Evolutionary conservation across 345 rosid genomes (phyloP), one percentile per base, ranked within the genome.

Genomic region (Bruguiera gymnorhiza): DNA sequence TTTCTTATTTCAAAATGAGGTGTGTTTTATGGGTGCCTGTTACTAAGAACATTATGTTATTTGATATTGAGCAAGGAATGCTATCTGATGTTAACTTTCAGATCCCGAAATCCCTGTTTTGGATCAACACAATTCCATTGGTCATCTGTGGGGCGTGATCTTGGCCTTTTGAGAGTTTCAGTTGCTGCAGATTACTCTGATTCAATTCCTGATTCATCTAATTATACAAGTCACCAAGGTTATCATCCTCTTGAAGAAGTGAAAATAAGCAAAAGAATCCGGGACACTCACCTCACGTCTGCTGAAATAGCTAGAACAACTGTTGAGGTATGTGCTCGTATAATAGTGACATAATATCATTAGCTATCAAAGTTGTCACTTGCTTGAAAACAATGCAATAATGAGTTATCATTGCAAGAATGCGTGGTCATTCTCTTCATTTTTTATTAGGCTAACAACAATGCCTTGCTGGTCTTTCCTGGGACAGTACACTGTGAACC

Each of bases 161-260:
- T 78, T 65, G 81, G 87, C 79, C 88, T 72, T 68, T 82, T 86
- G 37, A 94, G 88, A 81, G 93, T 86, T 77, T 85, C 93, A 15
- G 98, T 94, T 80, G 97, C 97, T 70, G 98, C 97, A n/a, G 96
- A 94, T 83, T 94, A 87, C 77, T 83, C 97, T 13, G 98, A 91
- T 81, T 94, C 95, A 21, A 88, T 89, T 77, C 90, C 97, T 11
- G 93, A 94, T 72, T 89, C 98, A 56, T 85, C 97, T 77, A 84
- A 82, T 79, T 84, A 82, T 77, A 65, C 66, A 59, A 79, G 74
- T 62, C 59, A 77, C 56, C 76, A 65, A 66, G 93, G 96, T 32
- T 94, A 89, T 76, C 98, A 94, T 80, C 98, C 97, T 65, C 89
- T 94, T 34, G 98, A 94, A 78, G 98, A 94, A 59, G 66, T 94